Base-by-base conservation (phyloP, 768 basidiomycete species). In the Amanita phalloides region DNA sequence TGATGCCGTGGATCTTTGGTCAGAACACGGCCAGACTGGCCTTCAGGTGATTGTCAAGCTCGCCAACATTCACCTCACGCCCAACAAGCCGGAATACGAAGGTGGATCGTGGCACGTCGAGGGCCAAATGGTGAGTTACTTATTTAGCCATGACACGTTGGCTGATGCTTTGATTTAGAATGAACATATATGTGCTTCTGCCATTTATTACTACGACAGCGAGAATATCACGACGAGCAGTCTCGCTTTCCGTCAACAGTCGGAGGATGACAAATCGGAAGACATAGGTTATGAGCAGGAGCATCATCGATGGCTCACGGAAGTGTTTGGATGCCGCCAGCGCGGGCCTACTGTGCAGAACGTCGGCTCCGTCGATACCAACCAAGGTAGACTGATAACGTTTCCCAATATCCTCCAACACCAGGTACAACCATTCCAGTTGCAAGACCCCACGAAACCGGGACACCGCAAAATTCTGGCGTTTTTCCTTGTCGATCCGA, bases 361-460 rank as follows among this genome's bases (percentile, higher is more conserved):
- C n/a, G 53, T 65, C 37, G 69, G 69, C 7, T 38, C 54, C 5
- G 60, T 71, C 6, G 49, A 53, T 7, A 69, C 60, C 17, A 45
- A 41, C 9, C 43, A 56, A 26, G 62, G 64, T 9, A 59, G 65
- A 10, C 61, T 61, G 42, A 56, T 71, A 26, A 63, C 63, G 4
- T 71, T 70, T 57, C 70, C 67, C 17, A 71, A 71, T 53, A 55
- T 66, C 9, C 68, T 65, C 49, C 69, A 71, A 48, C 68, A 71
- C 55, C 59, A 58, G 21, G 66, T 71, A 20, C 59, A 60, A 28
- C 61, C 68, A 4, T 72, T 72, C 56, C 48, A 58, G 33, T 63
- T 71, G 49, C 53, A 1, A 11, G 32, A 32, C 3, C 32, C 32
- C 3, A 11, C 10, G 9, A 32, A 32, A 32, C 10, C 32, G 10